phyloP scores from a whole-genome alignment of 805 yeast genomes.

The Myxozyma mucilagina region DNA sequence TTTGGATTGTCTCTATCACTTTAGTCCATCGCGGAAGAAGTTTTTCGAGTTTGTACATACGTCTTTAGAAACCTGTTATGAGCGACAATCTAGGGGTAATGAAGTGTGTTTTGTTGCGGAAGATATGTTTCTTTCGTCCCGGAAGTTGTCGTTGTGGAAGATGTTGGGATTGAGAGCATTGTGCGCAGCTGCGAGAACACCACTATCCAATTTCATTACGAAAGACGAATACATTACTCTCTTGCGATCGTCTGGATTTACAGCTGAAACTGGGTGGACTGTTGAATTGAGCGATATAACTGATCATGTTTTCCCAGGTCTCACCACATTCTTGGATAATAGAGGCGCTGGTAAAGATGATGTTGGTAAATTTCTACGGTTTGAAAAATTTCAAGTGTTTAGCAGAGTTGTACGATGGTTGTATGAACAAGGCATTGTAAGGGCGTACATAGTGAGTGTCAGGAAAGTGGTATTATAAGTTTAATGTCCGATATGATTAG shows the following conservation, averaged over 20 bases:
- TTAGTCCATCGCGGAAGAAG: constrained; percentile 13
- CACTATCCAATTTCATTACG: constrained; percentile 16
- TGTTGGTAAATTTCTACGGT: constrained; percentile 11
- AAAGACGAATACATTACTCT: constrained; percentile 4
- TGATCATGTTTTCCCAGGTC: constrained; percentile 23
- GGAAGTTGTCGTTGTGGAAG: background rate
- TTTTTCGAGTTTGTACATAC: constrained; percentile 14
- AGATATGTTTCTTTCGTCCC: constrained; percentile 9
- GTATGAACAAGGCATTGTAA: constrained; percentile 9
- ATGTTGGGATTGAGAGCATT: constrained; percentile 2
- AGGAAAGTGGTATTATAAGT: background rate
- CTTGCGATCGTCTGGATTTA: constrained; percentile 14
- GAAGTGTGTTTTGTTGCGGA: constrained; percentile 23
- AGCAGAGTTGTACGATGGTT: constrained; percentile 24
- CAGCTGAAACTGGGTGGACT: constrained; percentile 12
- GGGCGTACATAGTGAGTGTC: constrained; percentile 9
- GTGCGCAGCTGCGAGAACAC: constrained; percentile 11
- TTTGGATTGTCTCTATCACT: constrained; percentile 25
- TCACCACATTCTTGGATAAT: constrained; percentile 8
- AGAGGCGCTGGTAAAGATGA: constrained; percentile 4
- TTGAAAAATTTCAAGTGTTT: constrained; percentile 13
- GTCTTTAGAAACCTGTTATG: constrained; percentile 13
- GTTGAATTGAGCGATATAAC: constrained; percentile 20
- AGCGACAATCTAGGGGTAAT: background rate
- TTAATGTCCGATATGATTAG: background rate